These are phyloP conservation scores for Candida yuanshanica DNA, from an alignment of 805 yeast species.

Conservation along the genomic window DNA sequence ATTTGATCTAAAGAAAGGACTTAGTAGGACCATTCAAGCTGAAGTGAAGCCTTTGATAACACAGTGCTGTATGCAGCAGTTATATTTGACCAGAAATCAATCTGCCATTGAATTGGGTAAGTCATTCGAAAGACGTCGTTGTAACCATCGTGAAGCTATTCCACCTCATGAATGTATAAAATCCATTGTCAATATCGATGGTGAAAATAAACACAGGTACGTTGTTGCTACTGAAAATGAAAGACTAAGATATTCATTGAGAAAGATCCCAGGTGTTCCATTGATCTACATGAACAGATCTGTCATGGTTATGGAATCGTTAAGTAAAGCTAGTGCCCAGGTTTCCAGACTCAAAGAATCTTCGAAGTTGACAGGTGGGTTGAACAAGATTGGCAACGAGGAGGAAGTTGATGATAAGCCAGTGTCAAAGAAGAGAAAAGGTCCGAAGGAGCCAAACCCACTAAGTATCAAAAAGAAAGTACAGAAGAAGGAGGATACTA, in stretches of 20 bases:
- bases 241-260: constrained; percentile 57
- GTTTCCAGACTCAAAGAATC: constrained; percentile 50
- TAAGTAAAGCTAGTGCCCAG: constrained; percentile 61
- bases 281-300: constrained; percentile 80
- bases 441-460: constrained; percentile 86
- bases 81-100: constrained; percentile 68
- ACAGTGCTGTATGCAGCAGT: constrained; percentile 88
- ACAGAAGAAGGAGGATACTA: constrained; percentile 25
- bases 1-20: constrained; percentile 76
- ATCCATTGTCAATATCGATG: constrained; percentile 62
- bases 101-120: constrained; percentile 79
- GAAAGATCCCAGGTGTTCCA: constrained; percentile 87
- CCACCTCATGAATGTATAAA: constrained; percentile 72
- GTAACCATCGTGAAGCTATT: constrained; percentile 70
- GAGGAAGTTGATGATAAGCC: constrained; percentile 23
- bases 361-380: constrained; percentile 67
- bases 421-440: constrained; percentile 46
- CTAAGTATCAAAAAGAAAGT: constrained; percentile 80
- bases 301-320: constrained; percentile 94
- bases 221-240: constrained; percentile 80
- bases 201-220: constrained; percentile 85
- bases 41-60: constrained; percentile 89
- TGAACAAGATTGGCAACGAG: constrained; percentile 63
- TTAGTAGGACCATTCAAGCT: constrained; percentile 75
- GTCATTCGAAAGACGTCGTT: constrained; percentile 82